These are phyloP conservation scores for Trichoderma koningiopsis DNA, from an alignment of 2,329 filamentous ascomycete genomes.

Conservation along the genomic window DNA sequence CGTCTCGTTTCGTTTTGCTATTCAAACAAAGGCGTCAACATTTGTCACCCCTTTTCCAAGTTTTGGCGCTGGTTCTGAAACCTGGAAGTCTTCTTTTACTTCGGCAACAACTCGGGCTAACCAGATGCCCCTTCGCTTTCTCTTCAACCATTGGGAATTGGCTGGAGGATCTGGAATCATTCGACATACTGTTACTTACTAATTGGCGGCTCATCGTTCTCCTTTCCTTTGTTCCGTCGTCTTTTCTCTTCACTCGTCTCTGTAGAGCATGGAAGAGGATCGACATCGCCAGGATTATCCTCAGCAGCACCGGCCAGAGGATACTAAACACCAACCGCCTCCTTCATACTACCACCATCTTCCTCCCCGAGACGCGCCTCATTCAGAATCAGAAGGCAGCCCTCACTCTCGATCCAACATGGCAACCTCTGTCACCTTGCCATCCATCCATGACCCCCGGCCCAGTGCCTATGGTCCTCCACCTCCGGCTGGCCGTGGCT, in stretches of 20 bases:
- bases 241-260: background rate
- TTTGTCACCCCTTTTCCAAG: background rate
- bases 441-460: constrained; percentile 53
- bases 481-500: constrained; percentile 39
- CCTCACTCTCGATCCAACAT: constrained; percentile 38
- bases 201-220: constrained; percentile 9
- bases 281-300: constrained; percentile 43
- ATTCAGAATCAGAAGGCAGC: constrained; percentile 31
- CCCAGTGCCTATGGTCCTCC: constrained; percentile 40
- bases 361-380: constrained; percentile 44
- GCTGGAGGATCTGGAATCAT: constrained; percentile 24
- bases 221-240: constrained; percentile 21
- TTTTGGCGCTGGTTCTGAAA: background rate
- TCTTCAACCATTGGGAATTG: constrained; percentile 21
- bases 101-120: background rate
- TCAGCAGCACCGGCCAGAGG: constrained; percentile 42
- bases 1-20: background rate
- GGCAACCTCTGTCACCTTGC: constrained; percentile 50
- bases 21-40: background rate
- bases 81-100: background rate
- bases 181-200: constrained; percentile 27
- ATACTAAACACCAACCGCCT: constrained; percentile 47
- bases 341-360: constrained; percentile 42
- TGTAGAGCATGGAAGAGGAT: constrained; percentile 46
- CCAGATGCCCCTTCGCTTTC: constrained; percentile 24